A percentile compares a stretch with the other conserved stretches of the same genome.
Conservation (phyloP, 1,139 yeast genomes). For the Suhomyces coccinellae region DNA sequence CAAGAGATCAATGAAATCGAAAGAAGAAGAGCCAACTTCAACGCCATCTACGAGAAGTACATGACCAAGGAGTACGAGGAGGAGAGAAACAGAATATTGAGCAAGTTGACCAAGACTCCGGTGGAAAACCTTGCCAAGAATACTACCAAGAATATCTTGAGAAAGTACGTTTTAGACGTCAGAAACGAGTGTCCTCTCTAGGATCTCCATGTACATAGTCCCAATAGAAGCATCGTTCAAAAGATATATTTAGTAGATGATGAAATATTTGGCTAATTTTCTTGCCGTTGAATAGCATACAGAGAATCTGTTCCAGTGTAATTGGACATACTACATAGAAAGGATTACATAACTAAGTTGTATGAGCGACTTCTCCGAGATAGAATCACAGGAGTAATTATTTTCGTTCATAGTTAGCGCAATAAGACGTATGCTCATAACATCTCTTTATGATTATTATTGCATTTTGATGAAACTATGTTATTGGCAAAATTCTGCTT, state of each 20-base stretch:
- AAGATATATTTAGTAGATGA: background rate
- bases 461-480: too few relatives aligned
- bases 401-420: too few relatives aligned
- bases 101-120: constrained; percentile 23
- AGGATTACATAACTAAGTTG: too few relatives aligned
- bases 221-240: background rate
- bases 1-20: constrained; percentile 31
- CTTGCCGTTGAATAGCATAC: too few relatives aligned
- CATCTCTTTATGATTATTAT: too few relatives aligned
- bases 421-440: too few relatives aligned
- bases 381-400: too few relatives aligned
- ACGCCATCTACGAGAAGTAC: constrained; percentile 36
- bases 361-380: too few relatives aligned
- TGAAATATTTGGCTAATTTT: too few relatives aligned
- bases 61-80: constrained; percentile 32
- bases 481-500: too few relatives aligned
- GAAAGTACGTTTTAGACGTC: constrained; percentile 48
- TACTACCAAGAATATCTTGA: constrained; percentile 53
- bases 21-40: constrained; percentile 32
- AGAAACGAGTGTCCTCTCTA: constrained; percentile 38
- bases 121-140: constrained; percentile 38
- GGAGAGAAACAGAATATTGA: constrained; percentile 30
- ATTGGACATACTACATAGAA: too few relatives aligned
- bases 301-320: too few relatives aligned
- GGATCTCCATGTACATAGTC: constrained; percentile 4